A percentile compares a stretch with the other conserved stretches of the same genome.
Evolutionary conservation across 1,139 yeast genomes (phyloP).

Genomic region (Citeromyces hawaiiensis): DNA sequence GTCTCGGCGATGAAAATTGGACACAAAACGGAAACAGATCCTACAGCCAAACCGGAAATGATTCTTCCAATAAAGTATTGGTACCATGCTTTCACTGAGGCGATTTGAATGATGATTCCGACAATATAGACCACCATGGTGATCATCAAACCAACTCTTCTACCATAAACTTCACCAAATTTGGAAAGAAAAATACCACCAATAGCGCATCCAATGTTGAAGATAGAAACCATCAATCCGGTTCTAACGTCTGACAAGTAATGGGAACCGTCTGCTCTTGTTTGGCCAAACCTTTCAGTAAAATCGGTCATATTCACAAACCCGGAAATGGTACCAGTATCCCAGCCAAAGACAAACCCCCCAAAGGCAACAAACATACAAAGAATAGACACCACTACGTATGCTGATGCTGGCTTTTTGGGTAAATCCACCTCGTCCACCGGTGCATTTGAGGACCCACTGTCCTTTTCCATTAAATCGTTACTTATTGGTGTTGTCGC

Average conservation of each 20-base stretch:
- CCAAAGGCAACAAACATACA: slow-evolving; percentile 48
- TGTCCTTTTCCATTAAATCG: neutral
- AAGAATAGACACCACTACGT: slow-evolving; percentile 10
- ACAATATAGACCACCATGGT: slow-evolving; percentile 44
- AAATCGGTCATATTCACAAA: slow-evolving; percentile 62
- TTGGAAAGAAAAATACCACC: slow-evolving; percentile 49
- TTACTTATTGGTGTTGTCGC: neutral
- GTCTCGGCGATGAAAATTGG: slow-evolving; percentile 59
- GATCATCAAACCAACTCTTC: slow-evolving; percentile 43
- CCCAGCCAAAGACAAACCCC: slow-evolving; percentile 65
- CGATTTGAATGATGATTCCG: slow-evolving; percentile 53
- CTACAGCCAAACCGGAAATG: slow-evolving; percentile 54
- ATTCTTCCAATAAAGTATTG: slow-evolving; percentile 46
- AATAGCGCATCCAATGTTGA: slow-evolving; percentile 61
- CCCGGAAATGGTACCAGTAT: slow-evolving; percentile 72
- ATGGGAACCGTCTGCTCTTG: slow-evolving; percentile 11
- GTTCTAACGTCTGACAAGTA: slow-evolving; percentile 40
- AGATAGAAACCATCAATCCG: slow-evolving; percentile 54
- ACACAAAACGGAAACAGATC: slow-evolving; percentile 46
- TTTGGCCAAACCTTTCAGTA: slow-evolving; percentile 32
- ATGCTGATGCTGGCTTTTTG: slow-evolving; percentile 3
- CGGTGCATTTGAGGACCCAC: neutral
- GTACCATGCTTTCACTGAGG: slow-evolving; percentile 36
- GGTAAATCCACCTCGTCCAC: slow-evolving; percentile 1
- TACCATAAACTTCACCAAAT: slow-evolving; percentile 45